Base-by-base conservation (phyloP, 208 protist species). In the Porcisia deanei region DNA sequence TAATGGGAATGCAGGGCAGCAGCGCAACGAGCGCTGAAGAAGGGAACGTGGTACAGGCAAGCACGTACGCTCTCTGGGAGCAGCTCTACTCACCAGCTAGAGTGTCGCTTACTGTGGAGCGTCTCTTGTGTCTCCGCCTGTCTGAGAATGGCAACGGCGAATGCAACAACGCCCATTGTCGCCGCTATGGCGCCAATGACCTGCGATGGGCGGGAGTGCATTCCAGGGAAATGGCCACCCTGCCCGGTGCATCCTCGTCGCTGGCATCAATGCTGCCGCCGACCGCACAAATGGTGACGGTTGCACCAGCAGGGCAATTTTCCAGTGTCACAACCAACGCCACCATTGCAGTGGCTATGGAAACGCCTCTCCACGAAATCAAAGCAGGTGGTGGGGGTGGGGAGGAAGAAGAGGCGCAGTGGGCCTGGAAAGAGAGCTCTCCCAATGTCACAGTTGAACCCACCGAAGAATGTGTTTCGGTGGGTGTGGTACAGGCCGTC, bases 51-150 rank as follows among this genome's bases (percentile, higher is more conserved):
- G n/a, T 79, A 16, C 79, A 55, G 9, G 82, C 83, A 18, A 67
- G 71, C 47, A 85, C 76, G 47, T 91, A 89, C 82, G 73, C 73
- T 0, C 63, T 93, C 59, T 93, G 88, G 88, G 86, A 93, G 75
- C 83, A 82, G 71, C 73, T 88, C 22, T 89, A 89, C 75, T 69
- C 83, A 25, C 54, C 81, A 41, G 52, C 79, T 49, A 63, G 68
- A 10, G 80, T 79, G 9, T 82, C 86, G 16, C 76, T 84, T 53
- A 86, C 82, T 2, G 39, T 86, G 59, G 76, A 79, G 72, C 74
- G 81, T 10, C 60, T 88, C 20, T 47, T 79, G 66, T 78, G 74
- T 49, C 49, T 70, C n/a, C 73, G 73, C 25, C 43, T 80, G 10
- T 65, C 69, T 1, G n/a, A 69, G 34, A 54, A 45, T 10, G 14